Evolutionary conservation across 176 grass and related monocot genomes (phyloP), one percentile per base, ranked within the genome.

Genomic region (Phragmites australis): DNA sequence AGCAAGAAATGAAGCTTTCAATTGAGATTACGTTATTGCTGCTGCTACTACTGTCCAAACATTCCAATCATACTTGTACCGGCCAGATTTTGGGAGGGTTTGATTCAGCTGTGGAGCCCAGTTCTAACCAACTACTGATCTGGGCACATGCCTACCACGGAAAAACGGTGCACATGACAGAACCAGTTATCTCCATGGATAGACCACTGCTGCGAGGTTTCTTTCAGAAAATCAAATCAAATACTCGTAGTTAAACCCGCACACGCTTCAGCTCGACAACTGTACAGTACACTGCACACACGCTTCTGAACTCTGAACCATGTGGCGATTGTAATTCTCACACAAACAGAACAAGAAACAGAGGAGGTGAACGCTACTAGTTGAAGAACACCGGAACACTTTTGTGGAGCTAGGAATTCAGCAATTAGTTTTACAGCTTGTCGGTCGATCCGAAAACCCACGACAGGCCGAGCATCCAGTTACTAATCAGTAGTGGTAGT

Each of bases 141-240:
- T 15, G 11, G 43, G 45, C 82, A 89, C 82, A 81, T 85, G 77
- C 53, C 43, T 17, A 51, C 65, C 62, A 88, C 43, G n/a, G 62
- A 43, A 51, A 80, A n/a, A 13, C 65, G 68, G 17, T 22, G 81
- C 61, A 12, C 44, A 63, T 81, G 82, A 26, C 17, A 19, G 9
- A 23, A 25, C 30, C 58, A 21, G 51, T 54, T 25, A 73, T 45
- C 61, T 21, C 53, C 37, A 9, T 71, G 77, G 87, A 81, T 82
- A 55, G 72, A 76, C 72, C 65, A 65, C 55, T 1, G 8, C 18
- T 16, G 82, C 14, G 8, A 77, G 9, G 37, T 72, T 65, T 26
- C 54, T 63, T 56, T 81, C 77, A 85, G 46, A 42, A 81, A 76
- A 85, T 70, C 87, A n/a, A n/a, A n/a, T n/a, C n/a, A n/a, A n/a